Evolutionary conservation across 2,329 filamentous ascomycete genomes (phyloP), one percentile per base, ranked within the genome.

Genomic region (Aplosporella prunicola): DNA sequence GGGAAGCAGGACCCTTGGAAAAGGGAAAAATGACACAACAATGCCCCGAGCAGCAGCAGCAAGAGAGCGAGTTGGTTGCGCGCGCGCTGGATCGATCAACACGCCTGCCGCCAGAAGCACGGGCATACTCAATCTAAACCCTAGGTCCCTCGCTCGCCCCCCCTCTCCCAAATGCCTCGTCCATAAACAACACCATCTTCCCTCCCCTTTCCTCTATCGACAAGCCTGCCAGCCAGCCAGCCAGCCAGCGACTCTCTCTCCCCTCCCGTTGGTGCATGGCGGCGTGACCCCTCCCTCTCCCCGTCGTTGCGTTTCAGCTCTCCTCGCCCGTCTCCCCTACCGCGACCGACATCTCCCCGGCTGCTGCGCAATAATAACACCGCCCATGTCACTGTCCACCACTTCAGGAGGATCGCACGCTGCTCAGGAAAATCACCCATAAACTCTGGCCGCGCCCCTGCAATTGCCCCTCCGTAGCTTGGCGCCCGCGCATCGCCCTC

Each of bases 291-390:
- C 29, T 39, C 36, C 29, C 36, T 39, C 20, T 23, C 35, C 27
- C 24, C 33, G 20, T 28, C 27, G 33, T 35, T 35, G 33, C 36
- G 36, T 39, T 39, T 39, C 36, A 39, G 36, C 36, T 39, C 36
- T 33, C 24, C 28, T 39, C 27, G 15, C 27, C 36, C 36, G 36
- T 30, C 33, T 39, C 30, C 36, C 30, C 33, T 39, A 28, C 36
- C 36, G 18, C n/a, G 30, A 14, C 30, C 30, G 30, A 32, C 30
- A 32, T 18, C 30, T 20, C 30, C 16, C 30, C 30, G 30, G 30
- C n/a, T n/a, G n/a, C n/a, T n/a, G n/a, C 30, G 18, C 30, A 22
- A 29, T 18, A 32, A 32, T 32, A 32, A 32, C 30, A 32, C 30
- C 30, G 30, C 30, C 30, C 30, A 32, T 32, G 30, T 22, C 18